These are phyloP conservation scores for Phialophora expanda DNA, from an alignment of 2,329 filamentous ascomycete species.

Conservation along the genomic window DNA sequence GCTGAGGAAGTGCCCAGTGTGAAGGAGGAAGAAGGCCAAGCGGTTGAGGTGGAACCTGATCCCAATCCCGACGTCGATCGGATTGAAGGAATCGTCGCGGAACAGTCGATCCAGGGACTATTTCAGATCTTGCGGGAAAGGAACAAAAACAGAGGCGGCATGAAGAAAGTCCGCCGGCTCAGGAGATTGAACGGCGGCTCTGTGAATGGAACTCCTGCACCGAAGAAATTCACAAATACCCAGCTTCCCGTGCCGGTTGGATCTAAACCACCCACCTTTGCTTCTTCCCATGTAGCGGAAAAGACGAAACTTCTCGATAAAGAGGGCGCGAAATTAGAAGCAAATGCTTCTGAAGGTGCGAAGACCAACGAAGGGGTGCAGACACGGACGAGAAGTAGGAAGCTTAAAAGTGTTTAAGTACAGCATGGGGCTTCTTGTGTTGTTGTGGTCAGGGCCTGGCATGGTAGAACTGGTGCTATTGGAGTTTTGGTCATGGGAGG, in stretches of 20 bases:
- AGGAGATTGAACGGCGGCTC: conserved; percentile 35
- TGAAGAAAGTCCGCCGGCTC: conserved; percentile 34
- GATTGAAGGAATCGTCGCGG: not conserved
- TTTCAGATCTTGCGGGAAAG: not conserved
- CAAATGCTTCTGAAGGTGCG: not conserved
- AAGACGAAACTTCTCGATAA: not conserved
- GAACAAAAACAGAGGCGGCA: conserved; percentile 16
- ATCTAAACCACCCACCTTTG: not conserved
- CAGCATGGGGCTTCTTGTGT: not conserved
- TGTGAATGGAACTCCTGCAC: conserved; percentile 33
- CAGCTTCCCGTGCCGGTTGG: conserved; percentile 21
- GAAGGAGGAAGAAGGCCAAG: not conserved
- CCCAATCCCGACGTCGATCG: not conserved
- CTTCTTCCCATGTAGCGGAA: conserved; percentile 1
- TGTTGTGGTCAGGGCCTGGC: not conserved
- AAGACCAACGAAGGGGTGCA: conserved; percentile 15
- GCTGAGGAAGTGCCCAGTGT: not conserved
- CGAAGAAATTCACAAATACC: conserved; percentile 27
- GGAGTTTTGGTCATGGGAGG: not conserved
- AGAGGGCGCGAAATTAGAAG: not conserved
- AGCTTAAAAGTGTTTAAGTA: conserved; percentile 7
- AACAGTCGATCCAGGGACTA: not conserved
- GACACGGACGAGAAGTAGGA: conserved; percentile 19
- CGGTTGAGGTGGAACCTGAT: not conserved
- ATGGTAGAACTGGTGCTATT: not conserved